Conservation (phyloP, 805 yeast genomes). For the Wickerhamomyces hampshirensis region DNA sequence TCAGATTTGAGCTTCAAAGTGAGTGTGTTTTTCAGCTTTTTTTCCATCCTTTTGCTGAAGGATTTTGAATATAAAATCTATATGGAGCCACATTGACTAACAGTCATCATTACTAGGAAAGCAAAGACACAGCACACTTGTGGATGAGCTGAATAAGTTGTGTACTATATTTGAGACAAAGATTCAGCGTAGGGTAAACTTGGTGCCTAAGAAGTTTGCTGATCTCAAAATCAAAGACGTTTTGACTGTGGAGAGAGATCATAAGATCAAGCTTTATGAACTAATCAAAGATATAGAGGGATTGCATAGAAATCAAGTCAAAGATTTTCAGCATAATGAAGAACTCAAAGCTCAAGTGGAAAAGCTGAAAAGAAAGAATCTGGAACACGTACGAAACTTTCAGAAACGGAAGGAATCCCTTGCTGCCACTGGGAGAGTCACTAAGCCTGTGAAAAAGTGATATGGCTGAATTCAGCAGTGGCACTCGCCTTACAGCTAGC, state of each 20-base stretch:
- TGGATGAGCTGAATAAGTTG: conserved; percentile 14
- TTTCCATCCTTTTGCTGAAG: too few species aligned
- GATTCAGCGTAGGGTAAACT: conserved; percentile 14
- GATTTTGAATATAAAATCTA: not conserved
- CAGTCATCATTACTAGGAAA: conserved; percentile 10
- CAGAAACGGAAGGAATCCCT: conserved; percentile 21
- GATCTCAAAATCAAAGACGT: conserved; percentile 20
- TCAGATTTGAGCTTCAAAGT: conserved; percentile 23
- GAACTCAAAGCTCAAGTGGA: conserved; percentile 8
- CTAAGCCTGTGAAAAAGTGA: conserved; percentile 5
- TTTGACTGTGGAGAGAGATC: conserved; percentile 23
- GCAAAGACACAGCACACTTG: conserved; percentile 14
- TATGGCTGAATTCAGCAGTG: too few species aligned
- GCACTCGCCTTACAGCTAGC: too few species aligned
- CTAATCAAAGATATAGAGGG: conserved; percentile 18
- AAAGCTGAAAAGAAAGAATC: conserved; percentile 11
- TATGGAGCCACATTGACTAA: not conserved
- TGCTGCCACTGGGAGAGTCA: conserved; percentile 6
- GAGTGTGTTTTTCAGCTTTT: conserved; percentile 10
- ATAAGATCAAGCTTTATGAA: conserved; percentile 21
- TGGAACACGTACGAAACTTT: conserved; percentile 8
- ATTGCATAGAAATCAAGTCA: conserved; percentile 3
- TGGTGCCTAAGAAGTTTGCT: conserved; percentile 24
- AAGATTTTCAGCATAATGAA: conserved; percentile 3
- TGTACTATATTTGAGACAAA: conserved; percentile 19